Conservation (phyloP, 306 rosid species). For the Lathyrus aphaca region DNA sequence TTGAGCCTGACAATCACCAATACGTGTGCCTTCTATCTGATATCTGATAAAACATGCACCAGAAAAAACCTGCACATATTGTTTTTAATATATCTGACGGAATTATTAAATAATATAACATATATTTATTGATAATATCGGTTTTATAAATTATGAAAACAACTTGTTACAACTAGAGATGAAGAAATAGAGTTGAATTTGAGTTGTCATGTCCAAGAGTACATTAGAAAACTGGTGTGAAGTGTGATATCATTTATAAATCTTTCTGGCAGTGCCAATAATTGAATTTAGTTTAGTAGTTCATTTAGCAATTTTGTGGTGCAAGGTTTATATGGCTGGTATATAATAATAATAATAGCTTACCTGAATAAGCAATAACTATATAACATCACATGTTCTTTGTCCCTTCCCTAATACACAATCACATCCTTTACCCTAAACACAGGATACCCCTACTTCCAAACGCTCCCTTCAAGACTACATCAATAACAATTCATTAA, state of each 20-base stretch:
- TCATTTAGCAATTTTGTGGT: neutral
- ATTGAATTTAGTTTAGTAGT: conserved; percentile 30
- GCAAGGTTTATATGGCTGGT: conserved; percentile 24
- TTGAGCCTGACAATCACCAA: neutral
- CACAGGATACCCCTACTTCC: neutral
- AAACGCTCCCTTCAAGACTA: neutral
- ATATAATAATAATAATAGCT: neutral
- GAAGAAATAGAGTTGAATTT: neutral
- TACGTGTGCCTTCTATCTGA: conserved; percentile 3
- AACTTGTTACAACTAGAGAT: conserved; percentile 18
- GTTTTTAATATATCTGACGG: too few relatives aligned
- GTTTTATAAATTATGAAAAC: neutral
- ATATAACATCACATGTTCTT: conserved; percentile 28
- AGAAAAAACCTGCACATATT: neutral
- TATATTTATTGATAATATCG: neutral
- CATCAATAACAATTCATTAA: neutral
- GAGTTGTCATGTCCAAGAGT: conserved; percentile 24
- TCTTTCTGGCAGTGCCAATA: conserved; percentile 33
- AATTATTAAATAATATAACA: too few relatives aligned
- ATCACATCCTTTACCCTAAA: conserved; percentile 18
- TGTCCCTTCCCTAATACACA: conserved; percentile 30
- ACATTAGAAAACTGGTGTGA: neutral
- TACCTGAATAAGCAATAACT: conserved; percentile 22
- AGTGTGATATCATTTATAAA: neutral
- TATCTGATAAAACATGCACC: conserved; percentile 15